phyloP scores from a whole-genome alignment of 306 rosid genomes.

The Cucurbita pepo region DNA sequence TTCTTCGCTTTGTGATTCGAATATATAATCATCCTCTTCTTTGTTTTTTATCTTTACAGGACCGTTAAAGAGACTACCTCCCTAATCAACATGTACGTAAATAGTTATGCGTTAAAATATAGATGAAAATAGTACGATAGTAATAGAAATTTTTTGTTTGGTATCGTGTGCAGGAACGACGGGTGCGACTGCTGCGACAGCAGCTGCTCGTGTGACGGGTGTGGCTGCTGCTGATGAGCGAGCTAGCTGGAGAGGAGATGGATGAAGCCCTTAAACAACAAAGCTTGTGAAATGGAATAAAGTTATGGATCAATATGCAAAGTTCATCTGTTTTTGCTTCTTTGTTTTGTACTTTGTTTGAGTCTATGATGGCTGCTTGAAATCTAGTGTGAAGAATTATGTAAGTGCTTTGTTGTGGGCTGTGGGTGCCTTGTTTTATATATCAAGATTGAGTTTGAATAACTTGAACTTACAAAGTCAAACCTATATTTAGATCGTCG shows the following conservation, averaged over 20 bases:
- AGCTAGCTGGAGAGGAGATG: not conserved
- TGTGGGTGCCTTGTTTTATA: not conserved
- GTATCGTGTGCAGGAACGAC: not conserved
- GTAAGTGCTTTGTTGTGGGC: not conserved
- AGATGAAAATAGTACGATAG: not conserved
- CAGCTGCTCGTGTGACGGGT: not conserved
- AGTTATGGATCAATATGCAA: not conserved
- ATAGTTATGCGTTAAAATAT: too few relatives aligned
- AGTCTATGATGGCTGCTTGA: not conserved
- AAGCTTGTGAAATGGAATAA: not conserved
- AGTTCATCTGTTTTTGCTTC: not conserved
- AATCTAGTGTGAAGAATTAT: not conserved
- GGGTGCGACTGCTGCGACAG: not conserved
- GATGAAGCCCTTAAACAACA: not conserved
- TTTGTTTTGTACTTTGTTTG: not conserved
- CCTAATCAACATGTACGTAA: not conserved
- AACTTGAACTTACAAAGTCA: too few relatives aligned
- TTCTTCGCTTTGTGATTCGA: too few relatives aligned
- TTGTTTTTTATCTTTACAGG: not conserved
- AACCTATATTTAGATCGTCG: too few relatives aligned
- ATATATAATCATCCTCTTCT: not conserved
- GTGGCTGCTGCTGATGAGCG: not conserved
- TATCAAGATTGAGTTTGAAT: too few relatives aligned
- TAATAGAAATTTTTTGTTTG: not conserved
- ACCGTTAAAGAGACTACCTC: not conserved